Evolutionary conservation across 116 monocot genomes (phyloP), one percentile per base, ranked within the genome.

Genomic region (Phalaenopsis hybrid): DNA sequence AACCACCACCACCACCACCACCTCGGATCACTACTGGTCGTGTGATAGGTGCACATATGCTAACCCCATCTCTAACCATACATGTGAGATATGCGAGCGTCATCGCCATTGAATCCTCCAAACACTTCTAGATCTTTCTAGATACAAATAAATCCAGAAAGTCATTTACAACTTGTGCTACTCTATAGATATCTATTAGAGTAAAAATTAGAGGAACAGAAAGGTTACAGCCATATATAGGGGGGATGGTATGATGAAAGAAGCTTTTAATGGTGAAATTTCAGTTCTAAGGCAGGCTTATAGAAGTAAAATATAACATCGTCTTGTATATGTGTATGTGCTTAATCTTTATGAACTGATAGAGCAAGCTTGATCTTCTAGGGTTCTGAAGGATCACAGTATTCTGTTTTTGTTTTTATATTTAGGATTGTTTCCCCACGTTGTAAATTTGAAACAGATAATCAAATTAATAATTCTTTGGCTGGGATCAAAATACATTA

Each of bases 1-100:
- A 17, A 50, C 81, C 5, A 82, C 69, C 77, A 82, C 83, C 55
- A 28, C 28, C 28, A 82, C 69, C 77, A 75, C 20, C 41, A 3
- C 41, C 79, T 74, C 67, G 8, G 89, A 89, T 20, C 84, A 86
- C 37, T 46, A 83, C 25, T 90, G 92, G 90, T 82, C 86, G 0
- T 92, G 92, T 23, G 90, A 92, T 16, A 85, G 82, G 18, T 92
- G 92, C 86, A 90, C 92, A 31, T 92, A 59, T 55, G 85, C 85
- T 4, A 92, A 92, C 80, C 85, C 88, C 12, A 92, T 69, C 68
- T 74, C 86, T 8, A 51, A 77, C 55, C 81, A 33, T 13, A 78
- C 81, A 45, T 92, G 90, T 78, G 81, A 88, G 61, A 89, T 89
- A 80, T 92, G 92, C 48, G 86, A 92, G 25, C 82, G 81, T 2